phyloP scores from a whole-genome alignment of 768 basidiomycete species.

The Kwoniella mangroviensis region DNA sequence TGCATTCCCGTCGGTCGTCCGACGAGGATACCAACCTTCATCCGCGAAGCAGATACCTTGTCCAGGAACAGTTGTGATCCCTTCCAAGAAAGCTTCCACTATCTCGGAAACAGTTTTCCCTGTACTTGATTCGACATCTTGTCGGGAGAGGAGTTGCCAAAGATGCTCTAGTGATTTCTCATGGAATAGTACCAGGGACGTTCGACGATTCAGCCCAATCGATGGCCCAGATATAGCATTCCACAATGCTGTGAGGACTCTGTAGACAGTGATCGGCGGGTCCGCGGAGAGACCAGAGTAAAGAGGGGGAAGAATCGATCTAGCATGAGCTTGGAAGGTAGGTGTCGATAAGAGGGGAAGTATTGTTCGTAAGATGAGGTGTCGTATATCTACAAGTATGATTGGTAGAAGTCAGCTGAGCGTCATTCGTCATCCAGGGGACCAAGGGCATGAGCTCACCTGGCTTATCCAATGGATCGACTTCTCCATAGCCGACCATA shows the following conservation, averaged over 20 bases:
- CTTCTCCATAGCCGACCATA: constrained; percentile 41
- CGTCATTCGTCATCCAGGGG: not conserved
- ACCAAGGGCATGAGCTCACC: constrained; percentile 37
- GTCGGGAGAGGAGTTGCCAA: constrained; percentile 73
- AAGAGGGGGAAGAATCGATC: constrained; percentile 43
- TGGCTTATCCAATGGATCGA: constrained; percentile 54
- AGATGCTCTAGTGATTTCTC: constrained; percentile 61
- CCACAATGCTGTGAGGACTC: constrained; percentile 50
- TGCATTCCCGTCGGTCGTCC: constrained; percentile 59
- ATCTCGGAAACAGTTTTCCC: constrained; percentile 65
- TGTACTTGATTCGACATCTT: constrained; percentile 64
- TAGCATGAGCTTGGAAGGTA: constrained; percentile 47
- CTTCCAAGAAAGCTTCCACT: constrained; percentile 83
- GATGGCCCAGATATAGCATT: constrained; percentile 40
- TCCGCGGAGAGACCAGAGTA: constrained; percentile 49
- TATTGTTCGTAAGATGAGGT: constrained; percentile 46
- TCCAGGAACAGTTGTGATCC: constrained; percentile 79
- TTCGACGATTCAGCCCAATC: constrained; percentile 44
- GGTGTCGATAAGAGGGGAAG: constrained; percentile 46
- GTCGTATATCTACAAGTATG: constrained; percentile 47
- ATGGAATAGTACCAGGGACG: constrained; percentile 46
- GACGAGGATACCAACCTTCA: constrained; percentile 86
- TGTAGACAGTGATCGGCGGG: constrained; percentile 50
- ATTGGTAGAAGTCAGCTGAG: not conserved
- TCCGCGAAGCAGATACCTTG: constrained; percentile 85